phyloP scores from a whole-genome alignment of 2,329 filamentous ascomycete species.

The Claviceps arundinis region DNA sequence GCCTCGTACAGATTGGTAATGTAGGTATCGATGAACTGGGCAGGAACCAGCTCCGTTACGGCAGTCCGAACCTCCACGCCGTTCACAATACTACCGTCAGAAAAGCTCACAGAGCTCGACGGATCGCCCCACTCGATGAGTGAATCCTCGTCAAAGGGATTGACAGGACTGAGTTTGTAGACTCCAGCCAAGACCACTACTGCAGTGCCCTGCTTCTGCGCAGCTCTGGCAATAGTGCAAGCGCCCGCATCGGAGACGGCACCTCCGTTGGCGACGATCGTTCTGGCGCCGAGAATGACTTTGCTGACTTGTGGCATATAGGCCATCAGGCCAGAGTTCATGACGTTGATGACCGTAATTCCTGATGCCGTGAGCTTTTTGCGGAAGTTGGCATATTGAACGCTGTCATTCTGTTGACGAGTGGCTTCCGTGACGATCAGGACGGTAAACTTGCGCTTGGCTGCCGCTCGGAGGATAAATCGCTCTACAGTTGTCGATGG shows the following conservation, averaged over 20 bases:
- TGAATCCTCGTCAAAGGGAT: constrained; percentile 68
- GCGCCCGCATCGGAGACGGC: constrained; percentile 78
- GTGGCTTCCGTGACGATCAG: constrained; percentile 59
- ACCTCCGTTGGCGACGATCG: constrained; percentile 78
- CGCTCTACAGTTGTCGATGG: constrained; percentile 78
- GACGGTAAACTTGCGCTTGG: constrained; percentile 84
- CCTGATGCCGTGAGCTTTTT: constrained; percentile 69
- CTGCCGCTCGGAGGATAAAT: constrained; percentile 76
- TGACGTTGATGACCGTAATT: constrained; percentile 70
- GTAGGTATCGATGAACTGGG: constrained; percentile 64
- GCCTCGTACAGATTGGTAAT: constrained; percentile 59
- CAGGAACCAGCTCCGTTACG: constrained; percentile 68
- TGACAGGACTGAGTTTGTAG: constrained; percentile 86
- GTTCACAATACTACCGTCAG: constrained; percentile 67
- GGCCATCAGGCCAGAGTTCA: constrained; percentile 75
- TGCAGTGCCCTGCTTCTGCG: constrained; percentile 66
- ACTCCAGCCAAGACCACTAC: constrained; percentile 84
- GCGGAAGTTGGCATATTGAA: constrained; percentile 43
- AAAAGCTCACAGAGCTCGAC: constrained; percentile 60
- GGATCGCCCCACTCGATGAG: constrained; percentile 81
- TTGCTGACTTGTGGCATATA: constrained; percentile 95
- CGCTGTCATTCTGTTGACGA: constrained; percentile 22
- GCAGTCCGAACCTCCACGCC: constrained; percentile 67
- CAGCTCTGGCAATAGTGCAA: constrained; percentile 69
- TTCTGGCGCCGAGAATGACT: constrained; percentile 79